A percentile compares a stretch with the other conserved stretches of the same genome.
Evolutionary conservation across 176 grass and related monocot species (phyloP).

Genomic region (Aechmea fasciata): DNA sequence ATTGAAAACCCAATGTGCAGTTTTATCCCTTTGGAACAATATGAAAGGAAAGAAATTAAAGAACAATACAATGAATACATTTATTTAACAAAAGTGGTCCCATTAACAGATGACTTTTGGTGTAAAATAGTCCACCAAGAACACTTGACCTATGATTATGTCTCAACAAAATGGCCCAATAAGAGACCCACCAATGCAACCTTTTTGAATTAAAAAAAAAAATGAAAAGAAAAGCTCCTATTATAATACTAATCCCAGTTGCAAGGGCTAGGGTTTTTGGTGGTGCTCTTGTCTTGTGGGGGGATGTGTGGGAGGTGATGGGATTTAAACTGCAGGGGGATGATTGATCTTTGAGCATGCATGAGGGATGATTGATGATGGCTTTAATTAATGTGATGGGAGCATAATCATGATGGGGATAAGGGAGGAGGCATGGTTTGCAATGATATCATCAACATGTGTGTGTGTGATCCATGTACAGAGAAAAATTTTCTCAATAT

Average conservation of each 20-base stretch:
- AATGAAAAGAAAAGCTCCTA: neutral
- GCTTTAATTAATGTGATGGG: neutral
- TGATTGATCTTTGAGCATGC: neutral
- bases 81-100: no score
- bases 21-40: no score
- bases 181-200: neutral
- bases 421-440: neutral
- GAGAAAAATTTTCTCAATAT: neutral
- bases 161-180: neutral
- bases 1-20: no score
- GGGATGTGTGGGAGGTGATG: neutral
- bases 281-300: neutral
- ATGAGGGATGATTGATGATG: conserved; percentile 7
- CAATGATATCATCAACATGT: neutral
- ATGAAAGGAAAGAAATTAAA: no score
- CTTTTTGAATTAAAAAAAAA: neutral
- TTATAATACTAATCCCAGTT: neutral
- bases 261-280: neutral
- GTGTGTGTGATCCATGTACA: neutral
- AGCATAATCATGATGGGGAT: neutral
- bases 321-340: neutral
- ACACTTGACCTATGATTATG: conserved; percentile 1
- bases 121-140: neutral
- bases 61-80: no score
- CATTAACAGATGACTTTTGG: no score